Evolutionary conservation across 2,329 filamentous ascomycete genomes (phyloP), one percentile per base, ranked within the genome.

Genomic region (Alternaria consortialis): DNA sequence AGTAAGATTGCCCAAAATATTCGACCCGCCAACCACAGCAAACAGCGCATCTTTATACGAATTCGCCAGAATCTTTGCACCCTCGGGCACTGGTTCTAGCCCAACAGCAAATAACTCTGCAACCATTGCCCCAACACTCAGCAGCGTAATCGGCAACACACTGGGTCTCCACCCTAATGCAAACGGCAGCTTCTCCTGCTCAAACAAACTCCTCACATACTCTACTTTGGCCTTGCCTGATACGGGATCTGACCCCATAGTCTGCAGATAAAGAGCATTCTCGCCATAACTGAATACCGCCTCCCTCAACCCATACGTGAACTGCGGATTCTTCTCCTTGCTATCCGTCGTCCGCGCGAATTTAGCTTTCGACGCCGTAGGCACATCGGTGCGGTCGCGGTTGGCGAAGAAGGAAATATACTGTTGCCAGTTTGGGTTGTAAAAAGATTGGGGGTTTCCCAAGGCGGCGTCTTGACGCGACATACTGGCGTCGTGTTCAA

Each of bases 401-500:
- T 64, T 66, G 0, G 46, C 20, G 17, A 70, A 70, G 50, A 67
- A 63, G 4, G 23, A 17, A 1, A 70, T 56, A 23, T 65, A 68
- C 17, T 68, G 64, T 20, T 63, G 46, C 64, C 63, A 70, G 4
- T 54, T 64, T 0, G 52, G 53, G 3, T 57, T 17, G 29, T 46
- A 25, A 7, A 69, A 70, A 0, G 54, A 46, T 27, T 58, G 53
- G 2, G 39, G 36, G n/a, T 63, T 63, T 3, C 67, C 67, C 4
- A 69, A 48, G 9, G 59, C 62, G 6, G 65, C 67, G 5, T 68
- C 67, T 25, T 57, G 62, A 6, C 67, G 64, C 4, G 65, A 68
- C 8, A 70, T 64, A 12, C 53, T 59, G 6, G 66, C 67, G 53
- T 70, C 67, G 50, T 70, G 67, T 44, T 70, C 67, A 40, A 68